A percentile compares a stretch with the other conserved stretches of the same genome.
Evolutionary conservation across 2,329 filamentous ascomycete genomes (phyloP).

Genomic region (Aspergillus uvarum): DNA sequence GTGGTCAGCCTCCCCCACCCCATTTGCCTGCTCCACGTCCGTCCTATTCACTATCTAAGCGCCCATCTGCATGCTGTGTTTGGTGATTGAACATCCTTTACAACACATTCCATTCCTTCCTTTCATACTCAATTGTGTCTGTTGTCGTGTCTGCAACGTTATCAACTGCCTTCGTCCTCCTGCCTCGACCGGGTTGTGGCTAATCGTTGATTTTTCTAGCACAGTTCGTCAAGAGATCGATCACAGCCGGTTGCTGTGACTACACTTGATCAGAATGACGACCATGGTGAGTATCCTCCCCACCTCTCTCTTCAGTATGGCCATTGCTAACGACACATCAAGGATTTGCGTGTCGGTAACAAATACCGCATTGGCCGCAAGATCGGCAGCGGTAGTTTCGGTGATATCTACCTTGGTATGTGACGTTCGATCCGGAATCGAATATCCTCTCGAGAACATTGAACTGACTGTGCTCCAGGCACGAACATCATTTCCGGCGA

Average conservation of each 20-base stretch:
- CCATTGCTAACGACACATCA: constrained; percentile 24
- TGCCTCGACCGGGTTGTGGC: background rate
- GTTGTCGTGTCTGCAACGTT: background rate
- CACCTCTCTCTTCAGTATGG: background rate
- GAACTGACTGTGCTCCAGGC: constrained; percentile 52
- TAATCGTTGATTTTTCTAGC: background rate
- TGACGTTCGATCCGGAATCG: constrained; percentile 8
- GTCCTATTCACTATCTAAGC: background rate
- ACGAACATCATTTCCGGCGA: constrained; percentile 99
- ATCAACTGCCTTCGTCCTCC: background rate
- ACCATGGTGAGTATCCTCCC: constrained; percentile 36
- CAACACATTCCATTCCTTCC: background rate
- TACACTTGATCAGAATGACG: constrained; percentile 34
- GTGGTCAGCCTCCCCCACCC: background rate
- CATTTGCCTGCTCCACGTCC: background rate
- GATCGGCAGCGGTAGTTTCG: constrained; percentile 96
- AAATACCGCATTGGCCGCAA: constrained; percentile 99
- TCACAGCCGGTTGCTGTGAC: constrained; percentile 34
- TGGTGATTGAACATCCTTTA: constrained; percentile 1
- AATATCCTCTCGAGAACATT: background rate
- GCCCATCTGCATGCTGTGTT: background rate
- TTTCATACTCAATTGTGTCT: background rate
- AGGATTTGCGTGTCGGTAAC: constrained; percentile 99
- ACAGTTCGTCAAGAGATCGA: constrained; percentile 14
- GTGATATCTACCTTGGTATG: constrained; percentile 90